These are phyloP conservation scores for Hypoxylon sp. DNA, from an alignment of 2,329 filamentous ascomycete species.

Conservation along the genomic window DNA sequence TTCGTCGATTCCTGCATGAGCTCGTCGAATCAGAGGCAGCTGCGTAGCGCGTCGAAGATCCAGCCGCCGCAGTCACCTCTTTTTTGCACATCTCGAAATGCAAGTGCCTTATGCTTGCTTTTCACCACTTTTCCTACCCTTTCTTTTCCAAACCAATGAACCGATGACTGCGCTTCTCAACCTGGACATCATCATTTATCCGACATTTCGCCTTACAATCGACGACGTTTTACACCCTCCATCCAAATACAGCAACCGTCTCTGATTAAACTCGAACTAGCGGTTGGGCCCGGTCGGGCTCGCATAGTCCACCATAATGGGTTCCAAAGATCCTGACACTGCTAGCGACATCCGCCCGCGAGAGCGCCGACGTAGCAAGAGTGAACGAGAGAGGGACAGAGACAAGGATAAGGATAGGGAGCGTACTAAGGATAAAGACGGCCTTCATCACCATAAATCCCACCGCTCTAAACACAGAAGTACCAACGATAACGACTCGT, in stretches of 20 bases:
- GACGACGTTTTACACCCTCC: conserved; percentile 14
- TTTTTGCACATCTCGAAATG: conserved; percentile 29
- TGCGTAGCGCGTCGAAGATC: conserved; percentile 45
- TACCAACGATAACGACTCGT: conserved; percentile 41
- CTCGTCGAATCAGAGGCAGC: conserved; percentile 44
- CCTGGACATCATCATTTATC: conserved; percentile 19
- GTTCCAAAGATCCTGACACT: conserved; percentile 41
- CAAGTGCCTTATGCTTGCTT: conserved; percentile 23
- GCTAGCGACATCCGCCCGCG: conserved; percentile 38
- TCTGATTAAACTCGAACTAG: conserved; percentile 30
- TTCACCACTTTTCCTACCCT: conserved; percentile 4
- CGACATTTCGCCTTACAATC: conserved; percentile 6
- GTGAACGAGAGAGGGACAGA: conserved; percentile 37
- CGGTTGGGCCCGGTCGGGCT: conserved; percentile 47
- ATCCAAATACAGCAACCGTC: conserved; percentile 25
- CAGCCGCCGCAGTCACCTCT: conserved; percentile 42
- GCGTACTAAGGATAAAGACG: conserved; percentile 35
- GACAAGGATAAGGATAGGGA: conserved; percentile 38
- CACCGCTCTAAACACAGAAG: conserved; percentile 43
- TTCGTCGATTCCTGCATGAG: conserved; percentile 12
- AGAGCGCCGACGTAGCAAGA: conserved; percentile 39
- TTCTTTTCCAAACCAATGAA: conserved; percentile 4
- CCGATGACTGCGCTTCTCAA: too few relatives aligned
- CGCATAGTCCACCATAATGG: conserved; percentile 42
- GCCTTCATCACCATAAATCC: conserved; percentile 41